A percentile compares a stretch with the other conserved stretches of the same genome.
Evolutionary conservation across 108 stramenopile species (phyloP).

Genomic region (Pseudonitzschia multistriata): DNA sequence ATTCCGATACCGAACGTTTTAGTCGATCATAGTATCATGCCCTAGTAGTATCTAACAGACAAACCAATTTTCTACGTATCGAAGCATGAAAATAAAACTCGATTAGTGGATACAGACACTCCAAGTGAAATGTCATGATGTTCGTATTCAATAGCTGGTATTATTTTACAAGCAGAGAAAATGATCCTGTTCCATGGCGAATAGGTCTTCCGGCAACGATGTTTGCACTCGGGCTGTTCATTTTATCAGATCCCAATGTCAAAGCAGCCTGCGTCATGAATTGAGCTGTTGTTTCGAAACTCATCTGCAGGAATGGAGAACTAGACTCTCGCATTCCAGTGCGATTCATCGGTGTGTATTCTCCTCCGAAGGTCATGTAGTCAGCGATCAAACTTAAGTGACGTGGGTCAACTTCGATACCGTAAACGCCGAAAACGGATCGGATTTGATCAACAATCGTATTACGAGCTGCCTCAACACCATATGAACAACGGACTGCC

Average conservation of each 20-base stretch:
- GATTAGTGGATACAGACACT: too few relatives aligned
- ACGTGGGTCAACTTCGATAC: conserved; percentile 96
- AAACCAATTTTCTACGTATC: too few relatives aligned
- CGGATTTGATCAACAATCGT: conserved; percentile 95
- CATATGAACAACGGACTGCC: conserved; percentile 89
- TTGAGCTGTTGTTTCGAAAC: conserved; percentile 96
- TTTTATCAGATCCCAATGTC: conserved; percentile 58
- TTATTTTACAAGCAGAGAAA: conserved; percentile 50
- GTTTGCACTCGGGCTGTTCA: conserved; percentile 88
- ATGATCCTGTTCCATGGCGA: conserved; percentile 91
- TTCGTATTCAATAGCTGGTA: background rate
- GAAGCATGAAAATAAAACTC: too few relatives aligned
- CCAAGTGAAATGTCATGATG: background rate
- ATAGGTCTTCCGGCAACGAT: conserved; percentile 94
- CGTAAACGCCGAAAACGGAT: conserved; percentile 98
- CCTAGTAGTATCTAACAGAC: too few relatives aligned
- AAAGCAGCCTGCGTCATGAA: conserved; percentile 95
- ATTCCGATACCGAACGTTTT: too few relatives aligned
- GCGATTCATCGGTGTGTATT: conserved; percentile 95
- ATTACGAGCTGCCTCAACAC: conserved; percentile 95
- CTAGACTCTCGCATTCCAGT: conserved; percentile 90
- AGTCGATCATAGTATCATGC: too few relatives aligned
- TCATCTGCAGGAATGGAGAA: conserved; percentile 97
- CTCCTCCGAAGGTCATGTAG: conserved; percentile 98
- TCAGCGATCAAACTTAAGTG: conserved; percentile 97